Percentiles rank a stretch among this genome's conserved stretches.
Evolutionary conservation across 2,329 filamentous ascomycete species (phyloP).

Genomic region (Aspergillus fumigatiaffinis): DNA sequence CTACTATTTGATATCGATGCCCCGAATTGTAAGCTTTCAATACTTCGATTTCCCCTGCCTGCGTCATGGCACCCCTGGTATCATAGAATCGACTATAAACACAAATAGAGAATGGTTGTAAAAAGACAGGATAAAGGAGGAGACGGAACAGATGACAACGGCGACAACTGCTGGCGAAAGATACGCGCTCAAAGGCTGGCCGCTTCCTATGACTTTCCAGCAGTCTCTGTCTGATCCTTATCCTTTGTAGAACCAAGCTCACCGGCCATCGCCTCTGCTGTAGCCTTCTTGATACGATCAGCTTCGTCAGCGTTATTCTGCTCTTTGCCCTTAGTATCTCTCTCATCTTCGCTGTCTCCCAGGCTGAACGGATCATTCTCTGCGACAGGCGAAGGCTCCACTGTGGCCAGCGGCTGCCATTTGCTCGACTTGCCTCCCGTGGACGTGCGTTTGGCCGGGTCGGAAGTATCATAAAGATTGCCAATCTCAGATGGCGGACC

Average conservation of each 20-base stretch:
- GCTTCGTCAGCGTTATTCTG: slow-evolving; percentile 48
- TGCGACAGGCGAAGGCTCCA: slow-evolving; percentile 77
- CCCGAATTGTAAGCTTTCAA: background rate
- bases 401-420: slow-evolving; percentile 88
- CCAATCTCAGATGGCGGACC: slow-evolving; percentile 76
- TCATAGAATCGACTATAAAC: slow-evolving; percentile 14
- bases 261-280: slow-evolving; percentile 46
- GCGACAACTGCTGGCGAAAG: background rate
- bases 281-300: slow-evolving; percentile 63
- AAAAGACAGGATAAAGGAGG: background rate
- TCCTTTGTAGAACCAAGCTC: slow-evolving; percentile 30
- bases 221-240: slow-evolving; percentile 21
- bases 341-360: slow-evolving; percentile 92
- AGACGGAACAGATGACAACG: background rate
- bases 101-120: slow-evolving; percentile 5
- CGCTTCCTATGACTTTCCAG: slow-evolving; percentile 22
- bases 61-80: slow-evolving; percentile 17
- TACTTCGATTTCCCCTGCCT: slow-evolving; percentile 3
- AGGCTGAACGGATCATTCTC: slow-evolving; percentile 97
- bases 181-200: background rate
- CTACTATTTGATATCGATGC: background rate
- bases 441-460: slow-evolving; percentile 51
- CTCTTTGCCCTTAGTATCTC: slow-evolving; percentile 67
- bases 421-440: slow-evolving; percentile 73
- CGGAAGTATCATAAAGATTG: slow-evolving; percentile 63